Conservation (phyloP, 352 stramenopile genomes). For the Thraustochytrium striatum region DNA sequence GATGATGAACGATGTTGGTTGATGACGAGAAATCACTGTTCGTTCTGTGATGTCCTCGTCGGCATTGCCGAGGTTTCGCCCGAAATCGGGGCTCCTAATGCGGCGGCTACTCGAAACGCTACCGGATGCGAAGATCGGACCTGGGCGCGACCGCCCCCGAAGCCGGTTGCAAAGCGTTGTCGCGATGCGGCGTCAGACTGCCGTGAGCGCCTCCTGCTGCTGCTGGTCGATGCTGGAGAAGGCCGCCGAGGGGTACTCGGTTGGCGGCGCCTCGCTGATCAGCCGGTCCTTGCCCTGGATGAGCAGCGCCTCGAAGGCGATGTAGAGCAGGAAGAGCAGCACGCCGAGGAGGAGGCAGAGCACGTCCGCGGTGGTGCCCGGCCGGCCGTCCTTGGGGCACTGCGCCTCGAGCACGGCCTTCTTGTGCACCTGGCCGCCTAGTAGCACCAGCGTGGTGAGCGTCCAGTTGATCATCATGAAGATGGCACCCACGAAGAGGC, state of each 20-base stretch:
- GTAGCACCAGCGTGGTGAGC: constrained; percentile 9
- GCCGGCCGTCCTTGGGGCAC: background rate
- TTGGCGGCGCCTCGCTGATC: background rate
- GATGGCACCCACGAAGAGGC: constrained; percentile 38
- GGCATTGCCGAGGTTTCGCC: too few relatives aligned
- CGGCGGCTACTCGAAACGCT: too few relatives aligned
- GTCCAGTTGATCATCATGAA: constrained; percentile 40
- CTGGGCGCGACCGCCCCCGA: too few relatives aligned
- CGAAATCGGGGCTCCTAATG: too few relatives aligned
- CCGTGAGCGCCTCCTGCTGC: constrained; percentile 32
- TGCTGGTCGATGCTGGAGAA: constrained; percentile 10
- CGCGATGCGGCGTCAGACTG: too few relatives aligned
- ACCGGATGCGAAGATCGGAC: too few relatives aligned
- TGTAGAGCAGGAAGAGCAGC: constrained; percentile 26
- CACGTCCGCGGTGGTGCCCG: background rate
- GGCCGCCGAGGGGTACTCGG: constrained; percentile 21
- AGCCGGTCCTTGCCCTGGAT: constrained; percentile 31
- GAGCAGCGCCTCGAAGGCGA: constrained; percentile 19
- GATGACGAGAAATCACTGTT: too few relatives aligned
- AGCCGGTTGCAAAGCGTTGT: too few relatives aligned
- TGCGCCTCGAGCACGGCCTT: constrained; percentile 16
- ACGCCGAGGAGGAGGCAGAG: constrained; percentile 7
- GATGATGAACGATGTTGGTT: too few relatives aligned
- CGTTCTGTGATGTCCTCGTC: too few relatives aligned
- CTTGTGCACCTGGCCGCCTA: constrained; percentile 40